A percentile compares a stretch with the other conserved stretches of the same genome.
Evolutionary conservation across 495 filamentous ascomycete species (phyloP).

Genomic region (Aeminium ludgeri): DNA sequence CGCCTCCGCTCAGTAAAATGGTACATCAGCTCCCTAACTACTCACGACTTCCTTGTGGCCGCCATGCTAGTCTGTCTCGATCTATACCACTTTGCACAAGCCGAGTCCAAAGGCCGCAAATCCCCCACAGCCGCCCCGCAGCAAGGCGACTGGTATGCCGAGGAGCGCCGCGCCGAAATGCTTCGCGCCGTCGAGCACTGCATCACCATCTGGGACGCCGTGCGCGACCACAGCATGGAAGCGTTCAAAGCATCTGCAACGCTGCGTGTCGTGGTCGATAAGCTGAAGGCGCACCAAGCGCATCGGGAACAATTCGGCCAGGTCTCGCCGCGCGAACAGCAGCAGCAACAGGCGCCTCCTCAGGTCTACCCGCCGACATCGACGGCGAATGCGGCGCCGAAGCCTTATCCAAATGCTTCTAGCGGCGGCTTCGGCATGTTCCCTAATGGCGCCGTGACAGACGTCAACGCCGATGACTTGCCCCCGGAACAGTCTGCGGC

Average conservation of each 20-base stretch:
- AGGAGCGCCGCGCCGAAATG: conserved; percentile 62
- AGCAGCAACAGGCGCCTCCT: background rate
- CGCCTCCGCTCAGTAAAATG: conserved; percentile 54
- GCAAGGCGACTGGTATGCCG: conserved; percentile 44
- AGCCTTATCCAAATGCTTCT: background rate
- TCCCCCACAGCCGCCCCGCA: conserved; percentile 1
- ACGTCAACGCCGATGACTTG: conserved; percentile 27
- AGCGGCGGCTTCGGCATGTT: conserved; percentile 8
- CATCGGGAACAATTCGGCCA: conserved; percentile 7
- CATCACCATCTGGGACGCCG: conserved; percentile 59
- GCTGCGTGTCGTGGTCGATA: conserved; percentile 61
- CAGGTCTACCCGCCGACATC: background rate
- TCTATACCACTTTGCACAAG: conserved; percentile 35
- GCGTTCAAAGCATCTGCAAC: conserved; percentile 69
- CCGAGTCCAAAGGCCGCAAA: conserved; percentile 21
- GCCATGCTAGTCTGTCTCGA: conserved; percentile 81
- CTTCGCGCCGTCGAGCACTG: conserved; percentile 51
- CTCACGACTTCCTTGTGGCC: conserved; percentile 67
- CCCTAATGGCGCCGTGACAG: conserved; percentile 17
- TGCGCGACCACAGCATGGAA: conserved; percentile 64
- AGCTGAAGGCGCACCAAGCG: conserved; percentile 37
- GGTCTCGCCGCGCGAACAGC: background rate
- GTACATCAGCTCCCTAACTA: conserved; percentile 64
- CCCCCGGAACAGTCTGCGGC: conserved; percentile 50
- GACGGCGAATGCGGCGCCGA: background rate